Base-by-base conservation (phyloP, 2,329 filamentous ascomycete species). In the Pyrenophora tritici-repentis region DNA sequence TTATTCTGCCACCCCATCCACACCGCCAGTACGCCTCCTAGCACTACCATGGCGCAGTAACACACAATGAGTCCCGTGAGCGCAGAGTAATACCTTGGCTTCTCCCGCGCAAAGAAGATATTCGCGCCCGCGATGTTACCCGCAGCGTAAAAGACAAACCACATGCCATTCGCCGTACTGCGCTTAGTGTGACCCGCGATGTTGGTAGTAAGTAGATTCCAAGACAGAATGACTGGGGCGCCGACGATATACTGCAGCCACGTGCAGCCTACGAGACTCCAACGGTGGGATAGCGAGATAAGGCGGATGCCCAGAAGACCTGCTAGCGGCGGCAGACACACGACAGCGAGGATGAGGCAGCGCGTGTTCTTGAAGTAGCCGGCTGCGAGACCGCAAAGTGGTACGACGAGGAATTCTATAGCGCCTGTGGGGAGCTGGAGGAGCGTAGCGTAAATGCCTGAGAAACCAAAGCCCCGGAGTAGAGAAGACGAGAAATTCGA, bases 161-260 rank as follows among this genome's bases (percentile, higher is more conserved):
- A 80, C 14, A 81, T 51, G 0, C 79, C 79, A 20, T 80, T 78
- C 0, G 79, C 76, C 0, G 77, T 74, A 8, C 73, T 76, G 29
- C 80, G 75, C 67, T 82, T 82, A 2, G 79, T 82, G 56, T 83
- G 79, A 0, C 80, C 80, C 0, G 78, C 77, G 10, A 73, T 68
- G 24, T 73, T 73, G 1, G 68, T 71, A 0, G 71, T 72, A 14
- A 81, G 74, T 0, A 82, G 56, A 18, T 80, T 81, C 80, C 80
- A 83, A 32, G 72, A 79, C 1, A 82, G 56, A 33, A 82, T 77
- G 2, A 83, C 75, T 0, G 80, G 77, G 0, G 78, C 77, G 4
- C 80, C 80, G 33, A 82, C 52, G 2, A 81, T 68, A 35, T 78
- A 78, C 52, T 81, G 78, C 10, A 83, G 64, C 80, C 80, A 82